Conservation (phyloP, 1,284 basidiomycete species). For the Cryptococcus amylolentus region DNA sequence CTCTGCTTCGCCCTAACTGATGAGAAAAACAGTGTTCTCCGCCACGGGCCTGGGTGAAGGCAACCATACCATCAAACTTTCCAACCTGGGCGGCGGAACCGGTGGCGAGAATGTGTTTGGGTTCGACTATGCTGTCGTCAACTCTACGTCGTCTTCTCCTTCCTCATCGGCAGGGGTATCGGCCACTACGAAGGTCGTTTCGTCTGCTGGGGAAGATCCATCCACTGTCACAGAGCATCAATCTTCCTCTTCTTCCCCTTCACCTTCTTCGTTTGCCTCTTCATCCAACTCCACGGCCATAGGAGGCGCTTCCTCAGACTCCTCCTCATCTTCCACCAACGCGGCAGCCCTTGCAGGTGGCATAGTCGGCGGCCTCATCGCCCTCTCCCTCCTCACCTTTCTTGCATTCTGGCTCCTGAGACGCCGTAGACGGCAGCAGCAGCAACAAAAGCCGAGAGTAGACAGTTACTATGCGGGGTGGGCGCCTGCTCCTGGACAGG, state of each 20-base stretch:
- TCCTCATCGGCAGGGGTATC: too few relatives aligned
- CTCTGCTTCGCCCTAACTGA: not conserved
- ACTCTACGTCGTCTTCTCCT: not conserved
- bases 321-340: not conserved
- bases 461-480: too few relatives aligned
- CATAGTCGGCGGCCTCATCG: constrained; percentile 12
- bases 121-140: constrained; percentile 18
- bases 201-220: too few relatives aligned
- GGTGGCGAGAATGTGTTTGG: not conserved
- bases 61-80: constrained; percentile 13
- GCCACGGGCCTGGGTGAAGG: constrained; percentile 14
- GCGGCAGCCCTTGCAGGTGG: constrained; percentile 13
- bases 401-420: constrained; percentile 10
- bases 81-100: constrained; percentile 11
- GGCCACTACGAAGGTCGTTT: too few relatives aligned
- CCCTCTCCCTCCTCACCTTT: constrained; percentile 8
- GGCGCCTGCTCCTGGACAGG: too few relatives aligned
- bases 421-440: not conserved
- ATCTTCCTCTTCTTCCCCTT: constrained; percentile 2
- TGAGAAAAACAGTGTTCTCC: constrained; percentile 9
- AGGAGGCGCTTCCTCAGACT: not conserved
- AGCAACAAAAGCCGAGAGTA: too few relatives aligned
- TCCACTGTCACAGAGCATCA: too few relatives aligned
- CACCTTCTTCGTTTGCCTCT: not conserved
- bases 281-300: not conserved